Evolutionary conservation across 805 yeast genomes (phyloP).

Genomic region (Suhomyces canberraensis): DNA sequence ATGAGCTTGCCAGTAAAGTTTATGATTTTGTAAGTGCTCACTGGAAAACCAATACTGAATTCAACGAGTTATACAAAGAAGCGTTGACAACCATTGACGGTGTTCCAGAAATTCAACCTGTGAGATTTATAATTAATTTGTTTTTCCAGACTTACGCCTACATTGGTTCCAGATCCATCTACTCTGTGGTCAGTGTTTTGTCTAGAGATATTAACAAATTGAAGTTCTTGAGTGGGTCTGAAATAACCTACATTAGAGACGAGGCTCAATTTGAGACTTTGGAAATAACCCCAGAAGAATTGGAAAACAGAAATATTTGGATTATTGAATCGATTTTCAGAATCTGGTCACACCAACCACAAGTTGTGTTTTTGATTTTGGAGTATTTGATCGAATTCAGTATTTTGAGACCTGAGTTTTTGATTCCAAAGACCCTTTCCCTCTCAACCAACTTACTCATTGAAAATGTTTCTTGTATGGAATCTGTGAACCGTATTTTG

Average conservation of each 20-base stretch:
- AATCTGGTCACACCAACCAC: slow-evolving; percentile 45
- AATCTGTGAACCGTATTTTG: slow-evolving; percentile 36
- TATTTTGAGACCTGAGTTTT: slow-evolving; percentile 27
- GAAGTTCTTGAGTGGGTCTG: slow-evolving; percentile 34
- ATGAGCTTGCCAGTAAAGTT: slow-evolving; percentile 34
- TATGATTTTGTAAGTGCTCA: slow-evolving; percentile 41
- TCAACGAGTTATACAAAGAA: slow-evolving; percentile 31
- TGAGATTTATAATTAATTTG: slow-evolving; percentile 50
- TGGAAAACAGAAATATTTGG: slow-evolving; percentile 30
- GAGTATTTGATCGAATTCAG: slow-evolving; percentile 41
- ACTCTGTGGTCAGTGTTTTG: slow-evolving; percentile 41
- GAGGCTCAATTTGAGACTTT: slow-evolving; percentile 31
- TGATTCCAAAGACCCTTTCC: slow-evolving; percentile 27
- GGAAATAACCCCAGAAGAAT: slow-evolving; percentile 22
- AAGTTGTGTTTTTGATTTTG: slow-evolving; percentile 40
- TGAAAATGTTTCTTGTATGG: slow-evolving; percentile 43
- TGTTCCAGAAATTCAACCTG: slow-evolving; percentile 19
- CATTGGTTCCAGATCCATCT: slow-evolving; percentile 84
- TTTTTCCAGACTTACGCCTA: slow-evolving; percentile 71
- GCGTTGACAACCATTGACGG: slow-evolving; percentile 17
- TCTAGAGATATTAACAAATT: slow-evolving; percentile 40
- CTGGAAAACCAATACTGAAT: slow-evolving; percentile 38
- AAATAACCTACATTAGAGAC: slow-evolving; percentile 28
- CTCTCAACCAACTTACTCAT: slow-evolving; percentile 31
- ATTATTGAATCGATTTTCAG: slow-evolving; percentile 39